Conservation (phyloP, 2,329 filamentous ascomycete genomes). For the Penicillium sp. region DNA sequence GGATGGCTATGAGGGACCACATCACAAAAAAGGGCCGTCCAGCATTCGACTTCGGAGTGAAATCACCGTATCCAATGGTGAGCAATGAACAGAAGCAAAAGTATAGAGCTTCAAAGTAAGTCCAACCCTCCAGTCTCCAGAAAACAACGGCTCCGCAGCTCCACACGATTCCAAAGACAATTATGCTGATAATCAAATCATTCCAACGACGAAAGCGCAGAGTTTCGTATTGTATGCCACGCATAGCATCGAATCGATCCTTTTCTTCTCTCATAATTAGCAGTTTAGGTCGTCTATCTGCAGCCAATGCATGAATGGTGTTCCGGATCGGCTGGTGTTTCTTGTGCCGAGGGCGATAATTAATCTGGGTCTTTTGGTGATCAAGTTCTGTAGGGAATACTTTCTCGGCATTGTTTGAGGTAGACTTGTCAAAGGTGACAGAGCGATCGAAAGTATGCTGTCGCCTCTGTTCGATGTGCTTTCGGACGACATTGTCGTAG, state of each 20-base stretch:
- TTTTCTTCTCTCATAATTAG: slow-evolving; percentile 64
- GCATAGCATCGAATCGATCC: slow-evolving; percentile 77
- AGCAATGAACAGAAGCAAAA: slow-evolving; percentile 81
- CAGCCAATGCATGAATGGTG: slow-evolving; percentile 23
- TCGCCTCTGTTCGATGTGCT: slow-evolving; percentile 58
- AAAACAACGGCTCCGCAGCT: slow-evolving; percentile 78
- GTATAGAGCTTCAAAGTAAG: slow-evolving; percentile 80
- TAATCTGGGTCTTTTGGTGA: slow-evolving; percentile 8
- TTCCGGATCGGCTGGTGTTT: slow-evolving; percentile 19
- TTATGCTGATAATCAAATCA: slow-evolving; percentile 66
- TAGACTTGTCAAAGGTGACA: slow-evolving; percentile 40
- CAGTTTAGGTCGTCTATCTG: slow-evolving; percentile 43
- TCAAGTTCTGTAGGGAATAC: background rate
- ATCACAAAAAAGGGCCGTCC: slow-evolving; percentile 90
- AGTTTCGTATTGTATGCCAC: slow-evolving; percentile 70
- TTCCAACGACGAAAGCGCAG: slow-evolving; percentile 70
- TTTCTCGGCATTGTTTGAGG: background rate
- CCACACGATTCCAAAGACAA: slow-evolving; percentile 74
- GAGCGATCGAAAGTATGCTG: slow-evolving; percentile 56
- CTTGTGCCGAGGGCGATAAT: slow-evolving; percentile 8
- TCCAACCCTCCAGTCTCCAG: slow-evolving; percentile 57
- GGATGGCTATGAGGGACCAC: slow-evolving; percentile 82
- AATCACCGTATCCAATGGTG: slow-evolving; percentile 85
- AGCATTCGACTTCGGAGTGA: slow-evolving; percentile 72
- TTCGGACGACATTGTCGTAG: slow-evolving; percentile 61